Percentiles rank a stretch among this genome's conserved stretches.
Conservation (phyloP, 257 asterid species). For the Leptodermis oblonga region DNA sequence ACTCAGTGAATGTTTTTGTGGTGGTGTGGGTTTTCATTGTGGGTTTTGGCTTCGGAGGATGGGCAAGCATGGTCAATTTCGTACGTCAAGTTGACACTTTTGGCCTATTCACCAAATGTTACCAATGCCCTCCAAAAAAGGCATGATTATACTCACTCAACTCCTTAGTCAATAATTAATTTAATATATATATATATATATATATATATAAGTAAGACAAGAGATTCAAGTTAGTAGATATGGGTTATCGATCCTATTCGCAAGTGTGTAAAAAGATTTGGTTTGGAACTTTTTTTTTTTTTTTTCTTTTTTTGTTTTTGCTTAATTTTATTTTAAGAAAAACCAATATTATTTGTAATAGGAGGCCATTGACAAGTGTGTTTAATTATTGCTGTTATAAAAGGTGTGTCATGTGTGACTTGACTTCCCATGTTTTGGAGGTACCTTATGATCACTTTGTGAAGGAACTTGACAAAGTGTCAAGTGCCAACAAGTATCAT, state of each 20-base stretch:
- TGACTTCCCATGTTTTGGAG: no score
- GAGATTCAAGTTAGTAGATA: neutral
- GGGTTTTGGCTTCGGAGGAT: conserved; percentile 87
- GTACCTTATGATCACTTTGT: no score
- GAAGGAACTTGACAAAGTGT: no score
- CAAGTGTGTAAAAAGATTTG: conserved; percentile 9
- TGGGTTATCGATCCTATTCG: neutral
- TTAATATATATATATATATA: neutral
- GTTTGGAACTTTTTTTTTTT: neutral
- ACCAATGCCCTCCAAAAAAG: conserved; percentile 59
- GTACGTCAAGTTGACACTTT: conserved; percentile 63
- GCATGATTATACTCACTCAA: neutral
- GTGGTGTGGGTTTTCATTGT: conserved; percentile 75
- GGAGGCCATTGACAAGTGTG: no score
- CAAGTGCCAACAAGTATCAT: no score
- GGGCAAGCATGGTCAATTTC: conserved; percentile 81
- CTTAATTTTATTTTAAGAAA: no score
- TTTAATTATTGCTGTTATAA: no score
- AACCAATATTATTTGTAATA: no score
- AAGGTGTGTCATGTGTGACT: no score
- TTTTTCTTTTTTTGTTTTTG: no score
- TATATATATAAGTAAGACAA: neutral
- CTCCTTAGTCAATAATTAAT: no score
- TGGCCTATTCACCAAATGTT: conserved; percentile 80
- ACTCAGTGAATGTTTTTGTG: conserved; percentile 58